Conservation (phyloP, 1,284 basidiomycete species). For the Ustilago nuda region DNA sequence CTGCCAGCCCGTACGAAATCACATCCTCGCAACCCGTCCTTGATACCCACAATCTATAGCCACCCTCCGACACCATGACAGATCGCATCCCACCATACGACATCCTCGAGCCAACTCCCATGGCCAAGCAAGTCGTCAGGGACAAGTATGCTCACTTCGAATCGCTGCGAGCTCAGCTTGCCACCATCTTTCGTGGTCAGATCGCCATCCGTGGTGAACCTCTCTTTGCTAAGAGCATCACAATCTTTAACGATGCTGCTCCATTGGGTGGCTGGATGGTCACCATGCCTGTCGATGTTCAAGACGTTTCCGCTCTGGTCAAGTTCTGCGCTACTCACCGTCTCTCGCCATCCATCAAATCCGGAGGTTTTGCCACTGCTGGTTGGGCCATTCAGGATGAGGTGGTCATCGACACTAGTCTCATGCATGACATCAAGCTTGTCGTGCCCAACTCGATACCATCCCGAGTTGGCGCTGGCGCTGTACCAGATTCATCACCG, state of each 20-base stretch:
- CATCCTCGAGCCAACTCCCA: slow-evolving; percentile 39
- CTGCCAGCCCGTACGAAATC: not conserved
- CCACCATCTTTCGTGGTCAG: slow-evolving; percentile 35
- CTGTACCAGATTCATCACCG: slow-evolving; percentile 24
- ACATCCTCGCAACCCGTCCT: not conserved
- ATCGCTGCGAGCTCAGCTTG: slow-evolving; percentile 30
- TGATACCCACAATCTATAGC: not conserved
- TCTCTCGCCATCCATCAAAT: slow-evolving; percentile 84
- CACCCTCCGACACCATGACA: slow-evolving; percentile 12
- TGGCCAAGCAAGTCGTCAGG: slow-evolving; percentile 29
- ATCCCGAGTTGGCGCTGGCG: not conserved
- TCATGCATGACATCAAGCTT: slow-evolving; percentile 77
- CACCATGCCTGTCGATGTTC: slow-evolving; percentile 36
- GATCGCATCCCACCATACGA: slow-evolving; percentile 47
- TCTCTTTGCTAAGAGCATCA: slow-evolving; percentile 44
- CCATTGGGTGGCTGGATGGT: slow-evolving; percentile 57
- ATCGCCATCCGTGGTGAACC: slow-evolving; percentile 45
- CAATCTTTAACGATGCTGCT: slow-evolving; percentile 59
- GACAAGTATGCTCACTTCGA: slow-evolving; percentile 36
- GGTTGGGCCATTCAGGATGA: slow-evolving; percentile 88
- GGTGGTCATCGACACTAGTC: slow-evolving; percentile 81
- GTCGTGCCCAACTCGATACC: slow-evolving; percentile 71
- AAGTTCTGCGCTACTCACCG: slow-evolving; percentile 76
- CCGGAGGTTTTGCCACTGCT: slow-evolving; percentile 87
- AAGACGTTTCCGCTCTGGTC: slow-evolving; percentile 51